Conservation (phyloP, 2,329 filamentous ascomycete genomes). For the Alternaria sp. region DNA sequence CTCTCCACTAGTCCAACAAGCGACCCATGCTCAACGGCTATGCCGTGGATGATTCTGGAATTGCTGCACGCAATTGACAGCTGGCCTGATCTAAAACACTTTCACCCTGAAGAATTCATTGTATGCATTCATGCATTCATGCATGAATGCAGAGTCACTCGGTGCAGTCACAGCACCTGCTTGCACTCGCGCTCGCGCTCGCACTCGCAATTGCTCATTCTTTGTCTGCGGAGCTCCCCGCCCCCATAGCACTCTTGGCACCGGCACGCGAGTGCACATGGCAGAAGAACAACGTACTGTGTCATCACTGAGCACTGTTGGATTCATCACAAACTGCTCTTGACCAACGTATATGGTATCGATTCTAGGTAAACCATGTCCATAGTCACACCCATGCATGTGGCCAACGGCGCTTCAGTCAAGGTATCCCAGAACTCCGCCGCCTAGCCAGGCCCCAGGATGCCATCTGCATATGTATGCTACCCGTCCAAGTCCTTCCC, state of each 20-base stretch:
- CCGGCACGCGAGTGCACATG: neutral
- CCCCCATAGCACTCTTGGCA: neutral
- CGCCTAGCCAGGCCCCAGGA: constrained; percentile 27
- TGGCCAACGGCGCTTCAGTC: constrained; percentile 25
- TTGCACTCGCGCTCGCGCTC: neutral
- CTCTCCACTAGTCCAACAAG: constrained; percentile 15
- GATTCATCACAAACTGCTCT: neutral
- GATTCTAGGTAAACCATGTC: constrained; percentile 23
- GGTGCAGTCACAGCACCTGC: neutral
- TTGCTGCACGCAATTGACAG: constrained; percentile 27
- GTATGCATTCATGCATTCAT: neutral
- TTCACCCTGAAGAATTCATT: neutral
- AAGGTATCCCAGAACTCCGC: constrained; percentile 28
- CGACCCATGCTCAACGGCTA: constrained; percentile 22
- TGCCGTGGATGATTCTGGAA: constrained; percentile 36
- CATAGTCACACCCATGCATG: constrained; percentile 30
- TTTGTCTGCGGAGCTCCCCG: constrained; percentile 6
- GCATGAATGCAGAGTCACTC: too few species aligned
- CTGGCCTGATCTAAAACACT: constrained; percentile 27
- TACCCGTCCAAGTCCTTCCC: constrained; percentile 28
- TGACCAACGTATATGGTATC: constrained; percentile 32
- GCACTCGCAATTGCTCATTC: neutral
- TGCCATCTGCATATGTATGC: constrained; percentile 25
- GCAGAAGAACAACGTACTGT: constrained; percentile 6
- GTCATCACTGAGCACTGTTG: neutral